Conservation (phyloP, 139 green algal genomes). For the Tetradesmus lagerheimii region DNA sequence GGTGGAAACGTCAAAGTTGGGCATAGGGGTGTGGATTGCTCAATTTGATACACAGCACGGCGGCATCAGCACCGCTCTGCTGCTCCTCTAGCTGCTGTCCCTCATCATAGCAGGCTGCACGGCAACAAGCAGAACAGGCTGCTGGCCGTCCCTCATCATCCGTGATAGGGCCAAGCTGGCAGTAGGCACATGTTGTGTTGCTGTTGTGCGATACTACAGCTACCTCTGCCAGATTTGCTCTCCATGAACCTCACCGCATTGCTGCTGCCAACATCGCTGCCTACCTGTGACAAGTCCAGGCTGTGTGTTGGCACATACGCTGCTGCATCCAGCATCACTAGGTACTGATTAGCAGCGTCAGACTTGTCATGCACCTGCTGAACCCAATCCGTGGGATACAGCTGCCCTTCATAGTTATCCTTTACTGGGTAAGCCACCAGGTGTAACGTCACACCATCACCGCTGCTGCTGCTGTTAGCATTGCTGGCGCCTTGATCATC, state of each 20-base stretch:
- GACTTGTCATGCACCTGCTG: slow-evolving; percentile 28
- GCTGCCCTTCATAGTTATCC: slow-evolving; percentile 73
- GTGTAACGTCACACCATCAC: slow-evolving; percentile 39
- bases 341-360: neutral
- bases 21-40: no score
- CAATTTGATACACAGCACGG: no score
- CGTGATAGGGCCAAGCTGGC: no score
- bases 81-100: no score
- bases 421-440: slow-evolving; percentile 78
- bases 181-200: no score
- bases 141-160: no score
- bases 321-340: slow-evolving; percentile 77
- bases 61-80: no score
- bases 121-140: no score
- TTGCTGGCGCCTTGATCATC: neutral
- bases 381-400: slow-evolving; percentile 74
- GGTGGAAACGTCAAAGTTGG: no score
- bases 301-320: slow-evolving; percentile 72
- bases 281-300: slow-evolving; percentile 63
- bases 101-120: no score
- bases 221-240: no score
- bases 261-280: neutral
- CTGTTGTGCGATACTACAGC: no score
- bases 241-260: neutral
- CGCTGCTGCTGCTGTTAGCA: neutral